phyloP scores from a whole-genome alignment of 805 yeast genomes.

The Vanderwaltozyma yarrowii region DNA sequence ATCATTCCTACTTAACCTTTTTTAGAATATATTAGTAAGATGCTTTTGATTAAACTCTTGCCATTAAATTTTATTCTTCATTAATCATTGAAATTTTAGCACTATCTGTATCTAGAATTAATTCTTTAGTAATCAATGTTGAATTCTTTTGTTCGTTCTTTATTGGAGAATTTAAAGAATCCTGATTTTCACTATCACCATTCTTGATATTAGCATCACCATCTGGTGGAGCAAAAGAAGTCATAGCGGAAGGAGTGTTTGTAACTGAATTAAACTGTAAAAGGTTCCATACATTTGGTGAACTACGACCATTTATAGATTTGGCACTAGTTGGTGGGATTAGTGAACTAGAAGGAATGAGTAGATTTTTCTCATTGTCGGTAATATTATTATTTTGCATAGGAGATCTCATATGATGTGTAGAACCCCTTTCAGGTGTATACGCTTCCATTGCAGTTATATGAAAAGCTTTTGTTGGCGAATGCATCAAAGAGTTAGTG shows the following conservation, averaged over 20 bases:
- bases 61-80: not conserved
- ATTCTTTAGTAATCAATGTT: slow-evolving; percentile 8
- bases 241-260: slow-evolving; percentile 18
- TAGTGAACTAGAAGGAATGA: not conserved
- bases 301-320: slow-evolving; percentile 21
- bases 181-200: slow-evolving; percentile 5
- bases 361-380: not conserved
- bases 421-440: slow-evolving; percentile 50
- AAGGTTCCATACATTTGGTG: slow-evolving; percentile 91
- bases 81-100: slow-evolving; percentile 9
- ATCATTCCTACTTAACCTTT: too few species aligned
- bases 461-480: slow-evolving; percentile 36
- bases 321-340: not conserved
- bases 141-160: not conserved
- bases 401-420: slow-evolving; percentile 12
- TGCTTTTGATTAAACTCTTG: too few species aligned
- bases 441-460: slow-evolving; percentile 50
- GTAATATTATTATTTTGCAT: not conserved
- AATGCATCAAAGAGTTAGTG: slow-evolving; percentile 19
- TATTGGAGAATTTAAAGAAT: not conserved
- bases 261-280: slow-evolving; percentile 56
- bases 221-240: not conserved
- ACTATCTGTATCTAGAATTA: slow-evolving; percentile 23
- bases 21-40: too few species aligned
- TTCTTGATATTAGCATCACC: slow-evolving; percentile 11